These are phyloP conservation scores for Furcasterigmium furcatum DNA, from an alignment of 2,329 filamentous ascomycete genomes.

Conservation along the genomic window DNA sequence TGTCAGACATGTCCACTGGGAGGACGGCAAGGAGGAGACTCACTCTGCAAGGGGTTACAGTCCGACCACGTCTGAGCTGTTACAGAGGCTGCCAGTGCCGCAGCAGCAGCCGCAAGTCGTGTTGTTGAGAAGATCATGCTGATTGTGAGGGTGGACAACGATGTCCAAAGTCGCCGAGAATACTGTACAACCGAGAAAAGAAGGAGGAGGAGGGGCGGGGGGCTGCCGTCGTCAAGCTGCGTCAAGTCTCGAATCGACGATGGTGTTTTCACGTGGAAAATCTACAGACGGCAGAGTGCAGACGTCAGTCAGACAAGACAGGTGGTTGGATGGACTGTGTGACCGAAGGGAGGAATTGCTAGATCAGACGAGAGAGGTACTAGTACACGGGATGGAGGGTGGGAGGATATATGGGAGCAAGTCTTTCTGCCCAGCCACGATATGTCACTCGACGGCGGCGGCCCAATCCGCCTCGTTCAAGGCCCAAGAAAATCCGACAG, in stretches of 20 bases:
- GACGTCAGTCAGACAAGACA: background rate
- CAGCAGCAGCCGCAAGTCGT: conserved; percentile 13
- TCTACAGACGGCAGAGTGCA: background rate
- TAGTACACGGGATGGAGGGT: no score
- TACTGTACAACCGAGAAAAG: background rate
- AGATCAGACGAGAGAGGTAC: background rate
- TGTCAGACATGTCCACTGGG: conserved; percentile 1
- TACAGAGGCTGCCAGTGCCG: conserved; percentile 16
- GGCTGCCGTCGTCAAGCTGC: no score
- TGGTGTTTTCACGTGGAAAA: conserved; percentile 2
- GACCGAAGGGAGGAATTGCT: background rate
- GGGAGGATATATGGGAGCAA: no score
- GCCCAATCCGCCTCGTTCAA: no score
- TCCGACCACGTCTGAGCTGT: conserved; percentile 35
- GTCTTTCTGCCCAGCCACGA: no score
- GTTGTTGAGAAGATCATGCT: conserved; percentile 9
- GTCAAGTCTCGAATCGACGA: no score
- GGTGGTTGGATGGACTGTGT: background rate
- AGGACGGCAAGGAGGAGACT: conserved; percentile 9
- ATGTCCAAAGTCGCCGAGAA: background rate
- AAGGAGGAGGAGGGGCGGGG: background rate
- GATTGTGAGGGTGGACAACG: background rate
- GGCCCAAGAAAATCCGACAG: background rate
- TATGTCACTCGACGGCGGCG: no score
- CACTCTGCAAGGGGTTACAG: conserved; percentile 36